Evolutionary conservation across 495 filamentous ascomycete species (phyloP).

Genomic region (Penicillium lividum): DNA sequence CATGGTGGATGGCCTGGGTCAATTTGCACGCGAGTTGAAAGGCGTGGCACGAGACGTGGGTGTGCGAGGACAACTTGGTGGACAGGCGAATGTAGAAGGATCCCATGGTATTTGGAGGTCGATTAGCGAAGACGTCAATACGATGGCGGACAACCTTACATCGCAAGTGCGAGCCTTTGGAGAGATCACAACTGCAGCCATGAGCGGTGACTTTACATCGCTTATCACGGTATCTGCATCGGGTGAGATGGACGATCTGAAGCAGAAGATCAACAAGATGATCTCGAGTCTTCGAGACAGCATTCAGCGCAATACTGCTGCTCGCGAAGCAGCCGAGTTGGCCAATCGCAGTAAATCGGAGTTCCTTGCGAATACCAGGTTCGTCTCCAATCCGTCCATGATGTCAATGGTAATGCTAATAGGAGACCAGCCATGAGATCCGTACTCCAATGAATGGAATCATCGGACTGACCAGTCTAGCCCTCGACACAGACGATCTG

Average conservation of each 20-base stretch:
- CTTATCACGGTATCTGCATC: slow-evolving; percentile 89
- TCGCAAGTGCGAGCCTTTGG: slow-evolving; percentile 90
- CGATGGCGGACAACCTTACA: slow-evolving; percentile 89
- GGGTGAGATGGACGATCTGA: slow-evolving; percentile 94
- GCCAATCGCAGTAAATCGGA: slow-evolving; percentile 62
- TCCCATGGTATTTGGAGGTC: slow-evolving; percentile 96
- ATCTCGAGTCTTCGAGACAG: slow-evolving; percentile 78
- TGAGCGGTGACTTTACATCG: slow-evolving; percentile 83
- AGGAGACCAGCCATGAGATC: slow-evolving; percentile 66
- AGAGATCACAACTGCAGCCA: slow-evolving; percentile 88
- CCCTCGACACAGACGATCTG: slow-evolving; percentile 65
- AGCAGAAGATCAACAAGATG: slow-evolving; percentile 96
- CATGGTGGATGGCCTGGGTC: slow-evolving; percentile 90
- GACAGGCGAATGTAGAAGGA: slow-evolving; percentile 85
- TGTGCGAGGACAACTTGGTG: slow-evolving; percentile 85
- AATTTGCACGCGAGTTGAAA: slow-evolving; percentile 91
- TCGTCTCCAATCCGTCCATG: slow-evolving; percentile 37
- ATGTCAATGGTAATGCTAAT: neutral
- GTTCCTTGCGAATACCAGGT: slow-evolving; percentile 76
- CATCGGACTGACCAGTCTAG: slow-evolving; percentile 77
- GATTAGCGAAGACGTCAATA: slow-evolving; percentile 74
- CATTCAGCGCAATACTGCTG: slow-evolving; percentile 33
- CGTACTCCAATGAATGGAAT: slow-evolving; percentile 73
- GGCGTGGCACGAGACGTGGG: slow-evolving; percentile 92
- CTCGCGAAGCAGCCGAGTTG: slow-evolving; percentile 57